These are phyloP conservation scores for Leccinum rimulosum DNA, from an alignment of 768 basidiomycete species.

Conservation along the genomic window DNA sequence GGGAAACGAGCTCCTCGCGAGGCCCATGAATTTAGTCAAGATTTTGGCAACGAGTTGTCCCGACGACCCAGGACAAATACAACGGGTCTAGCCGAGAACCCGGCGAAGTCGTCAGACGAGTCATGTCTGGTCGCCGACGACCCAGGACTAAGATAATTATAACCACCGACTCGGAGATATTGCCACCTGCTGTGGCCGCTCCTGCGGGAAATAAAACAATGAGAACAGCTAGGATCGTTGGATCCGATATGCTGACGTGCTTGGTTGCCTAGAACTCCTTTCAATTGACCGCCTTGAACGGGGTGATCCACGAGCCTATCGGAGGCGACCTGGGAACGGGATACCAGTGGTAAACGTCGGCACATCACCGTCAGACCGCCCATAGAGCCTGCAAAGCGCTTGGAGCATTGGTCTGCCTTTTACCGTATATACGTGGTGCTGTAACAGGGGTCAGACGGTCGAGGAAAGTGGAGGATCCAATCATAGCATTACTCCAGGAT, in stretches of 20 bases:
- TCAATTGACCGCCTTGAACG: neutral
- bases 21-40: neutral
- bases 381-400: neutral
- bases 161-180: neutral
- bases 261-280: neutral
- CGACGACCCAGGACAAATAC: neutral
- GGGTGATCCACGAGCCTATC: neutral
- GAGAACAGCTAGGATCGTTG: neutral
- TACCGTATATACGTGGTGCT: constrained; percentile 5
- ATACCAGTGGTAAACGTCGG: constrained; percentile 2
- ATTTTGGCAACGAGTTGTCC: neutral
- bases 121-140: neutral
- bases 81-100: neutral
- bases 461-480: constrained; percentile 1
- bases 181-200: neutral
- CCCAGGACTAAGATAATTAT: neutral
- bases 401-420: neutral
- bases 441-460: neutral
- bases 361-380: constrained; percentile 3
- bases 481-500: constrained; percentile 10
- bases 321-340: neutral
- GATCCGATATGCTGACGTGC: neutral
- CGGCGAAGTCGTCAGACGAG: neutral
- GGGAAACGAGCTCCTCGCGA: constrained; percentile 2
- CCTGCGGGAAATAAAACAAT: neutral